Evolutionary conservation across 176 grass and related monocot species (phyloP).

Genomic region (Melocanna baccifera): DNA sequence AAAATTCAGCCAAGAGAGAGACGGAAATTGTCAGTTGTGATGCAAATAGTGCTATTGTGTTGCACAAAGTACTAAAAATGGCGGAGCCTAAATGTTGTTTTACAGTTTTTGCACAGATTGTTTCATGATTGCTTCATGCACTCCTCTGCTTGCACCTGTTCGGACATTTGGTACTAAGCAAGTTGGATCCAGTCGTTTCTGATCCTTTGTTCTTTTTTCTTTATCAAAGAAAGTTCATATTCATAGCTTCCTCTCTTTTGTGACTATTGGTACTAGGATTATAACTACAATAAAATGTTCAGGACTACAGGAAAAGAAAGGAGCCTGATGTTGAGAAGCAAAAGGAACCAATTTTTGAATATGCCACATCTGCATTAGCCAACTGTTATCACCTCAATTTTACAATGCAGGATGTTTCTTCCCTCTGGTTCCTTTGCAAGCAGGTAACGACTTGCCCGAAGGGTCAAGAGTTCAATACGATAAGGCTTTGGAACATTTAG

Average conservation of each 20-base stretch:
- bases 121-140: neutral
- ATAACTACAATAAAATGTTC: constrained; percentile 34
- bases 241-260: neutral
- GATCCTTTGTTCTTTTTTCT: constrained; percentile 1
- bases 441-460: constrained; percentile 46
- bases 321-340: constrained; percentile 86
- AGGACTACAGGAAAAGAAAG: constrained; percentile 77
- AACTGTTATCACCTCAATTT: constrained; percentile 71
- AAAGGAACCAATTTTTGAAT: constrained; percentile 82
- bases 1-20: neutral
- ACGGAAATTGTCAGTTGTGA: neutral
- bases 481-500: constrained; percentile 14
- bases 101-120: neutral
- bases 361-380: constrained; percentile 60
- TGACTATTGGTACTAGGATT: neutral
- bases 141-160: constrained; percentile 9
- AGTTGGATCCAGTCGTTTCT: neutral
- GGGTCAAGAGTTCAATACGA: neutral
- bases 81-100: neutral
- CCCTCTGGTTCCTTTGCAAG: constrained; percentile 99
- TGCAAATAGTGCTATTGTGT: constrained; percentile 3
- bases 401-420: constrained; percentile 71
- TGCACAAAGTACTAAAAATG: neutral
- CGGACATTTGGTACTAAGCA: neutral
- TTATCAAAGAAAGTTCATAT: neutral